Evolutionary conservation across 2,329 filamentous ascomycete species (phyloP), one percentile per base, ranked within the genome.

Genomic region (Chrysoporthe puriensis): DNA sequence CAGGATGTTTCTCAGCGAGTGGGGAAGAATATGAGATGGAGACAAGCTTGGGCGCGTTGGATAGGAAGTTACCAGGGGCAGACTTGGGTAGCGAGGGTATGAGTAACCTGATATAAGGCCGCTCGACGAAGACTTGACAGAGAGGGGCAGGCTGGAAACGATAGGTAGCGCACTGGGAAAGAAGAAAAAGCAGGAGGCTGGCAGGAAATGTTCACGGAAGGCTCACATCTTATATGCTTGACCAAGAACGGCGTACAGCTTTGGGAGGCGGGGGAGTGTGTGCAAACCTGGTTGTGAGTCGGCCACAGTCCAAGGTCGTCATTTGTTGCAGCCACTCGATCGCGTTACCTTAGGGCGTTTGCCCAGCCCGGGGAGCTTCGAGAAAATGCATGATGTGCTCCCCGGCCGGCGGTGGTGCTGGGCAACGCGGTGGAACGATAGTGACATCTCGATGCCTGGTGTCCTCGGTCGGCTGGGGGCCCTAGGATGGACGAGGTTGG

Each of bases 71-170:
- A 16, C 34, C 61, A 44, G 34, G 59, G 43, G 42, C 44, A 61
- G n/a, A 40, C 50, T 67, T 43, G 67, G 36, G 66, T 46, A 72
- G 67, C 69, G 74, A 74, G 67, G 59, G 73, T 69, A 66, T 71
- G 71, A 72, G 71, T 74, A 75, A 73, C 73, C 73, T 75, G 71
- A 74, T 70, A 72, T 73, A 77, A 73, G 56, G 43, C 32, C 21
- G 40, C 34, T 59, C 11, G 16, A 44, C 48, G 4, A 71, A 71
- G 73, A 73, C 72, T 72, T 66, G 70, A 63, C 40, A 68, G 59
- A 64, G 70, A 66, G 26, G 52, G 60, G 70, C 67, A 71, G 70
- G 68, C 70, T 72, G 70, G 70, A 66, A 60, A 69, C 64, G 40
- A 64, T 36, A 66, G 66, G 66, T 67, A 67, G 43, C 43, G 43